Base-by-base conservation (phyloP, 2,329 filamentous ascomycete genomes). In the Claviceps maximensis region DNA sequence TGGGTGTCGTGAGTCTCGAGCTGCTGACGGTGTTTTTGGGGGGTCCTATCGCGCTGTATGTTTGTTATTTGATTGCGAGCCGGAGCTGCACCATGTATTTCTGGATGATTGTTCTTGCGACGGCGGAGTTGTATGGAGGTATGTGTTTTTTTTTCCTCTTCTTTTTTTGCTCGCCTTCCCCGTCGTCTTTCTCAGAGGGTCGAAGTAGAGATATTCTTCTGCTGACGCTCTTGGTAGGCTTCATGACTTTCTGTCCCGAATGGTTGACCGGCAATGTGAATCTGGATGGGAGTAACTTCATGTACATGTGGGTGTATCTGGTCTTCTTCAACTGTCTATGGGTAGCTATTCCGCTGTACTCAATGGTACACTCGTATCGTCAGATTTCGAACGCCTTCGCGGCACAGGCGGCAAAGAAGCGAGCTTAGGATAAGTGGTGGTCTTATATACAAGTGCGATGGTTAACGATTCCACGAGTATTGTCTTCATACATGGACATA, bases 201-300 rank as follows among this genome's bases (percentile, higher is more conserved):
- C n/a, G n/a, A n/a, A n/a, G n/a, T n/a, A n/a, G n/a, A n/a, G n/a
- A n/a, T n/a, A n/a, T 21, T 15, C 3, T 42, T 13, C 12, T 42
- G 1, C 41, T 41, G 17, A 41, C 17, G 8, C 40, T n/a, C 6
- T 8, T 10, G 17, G 17, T 23, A 80, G 78, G 82, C 19, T 86
- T 82, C 68, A 84, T 86, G 78, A 86, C 82, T 0, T 86, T 86
- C 63, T 81, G 77, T 65, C 82, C 82, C 13, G 82, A 86, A 67
- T 86, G 82, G 82, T 68, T 86, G 13, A 78, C 74, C 2, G 75
- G 74, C 50, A 84, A 75, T 62, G 62, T 74, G 57, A 83, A 82
- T 62, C 75, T 86, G 55, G 79, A 84, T 63, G 73, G 73, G 19
- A 80, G 74, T 68, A 85, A 84, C 67, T 83, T 79, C 59, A 82